A percentile compares a stretch with the other conserved stretches of the same genome.
Conservation (phyloP, 2,329 filamentous ascomycete genomes). For the Arthrobotrys sphaeroides region DNA sequence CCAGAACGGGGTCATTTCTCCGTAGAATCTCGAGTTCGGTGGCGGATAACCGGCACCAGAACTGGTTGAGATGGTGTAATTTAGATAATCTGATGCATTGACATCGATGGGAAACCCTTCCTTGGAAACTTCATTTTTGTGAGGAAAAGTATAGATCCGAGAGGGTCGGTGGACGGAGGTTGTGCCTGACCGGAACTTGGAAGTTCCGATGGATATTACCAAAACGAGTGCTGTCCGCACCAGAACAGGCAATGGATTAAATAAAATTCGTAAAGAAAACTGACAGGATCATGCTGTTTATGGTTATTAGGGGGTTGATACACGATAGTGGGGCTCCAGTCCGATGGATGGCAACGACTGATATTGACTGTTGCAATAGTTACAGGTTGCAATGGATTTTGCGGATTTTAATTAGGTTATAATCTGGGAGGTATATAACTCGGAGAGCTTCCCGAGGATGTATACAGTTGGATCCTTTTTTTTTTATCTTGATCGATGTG, state of each 20-base stretch:
- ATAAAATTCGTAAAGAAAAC: background rate
- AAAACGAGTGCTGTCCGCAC: background rate
- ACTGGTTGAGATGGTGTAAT: background rate
- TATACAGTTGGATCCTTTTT: background rate
- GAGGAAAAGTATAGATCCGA: slow-evolving; percentile 29
- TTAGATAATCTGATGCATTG: background rate
- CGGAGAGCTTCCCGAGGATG: slow-evolving; percentile 4
- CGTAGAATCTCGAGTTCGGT: background rate
- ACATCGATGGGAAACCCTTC: background rate
- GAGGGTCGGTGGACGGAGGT: slow-evolving; percentile 49
- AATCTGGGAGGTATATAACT: slow-evolving; percentile 2
- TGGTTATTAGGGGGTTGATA: slow-evolving; percentile 3
- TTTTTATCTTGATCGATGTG: too few species aligned
- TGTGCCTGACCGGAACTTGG: slow-evolving; percentile 42
- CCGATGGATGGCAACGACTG: background rate
- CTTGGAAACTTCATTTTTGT: background rate
- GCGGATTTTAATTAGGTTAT: slow-evolving; percentile 6
- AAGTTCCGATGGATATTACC: slow-evolving; percentile 20
- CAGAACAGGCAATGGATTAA: slow-evolving; percentile 12
- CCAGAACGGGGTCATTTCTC: background rate
- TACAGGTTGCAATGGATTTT: background rate
- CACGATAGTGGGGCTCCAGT: slow-evolving; percentile 6
- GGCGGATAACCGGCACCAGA: slow-evolving; percentile 20
- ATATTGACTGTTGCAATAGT: background rate
- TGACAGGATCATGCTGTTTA: background rate